Percentiles rank a stretch among this genome's conserved stretches.
phyloP scores from a whole-genome alignment of 208 protist species.

The Leishmania turanica region DNA sequence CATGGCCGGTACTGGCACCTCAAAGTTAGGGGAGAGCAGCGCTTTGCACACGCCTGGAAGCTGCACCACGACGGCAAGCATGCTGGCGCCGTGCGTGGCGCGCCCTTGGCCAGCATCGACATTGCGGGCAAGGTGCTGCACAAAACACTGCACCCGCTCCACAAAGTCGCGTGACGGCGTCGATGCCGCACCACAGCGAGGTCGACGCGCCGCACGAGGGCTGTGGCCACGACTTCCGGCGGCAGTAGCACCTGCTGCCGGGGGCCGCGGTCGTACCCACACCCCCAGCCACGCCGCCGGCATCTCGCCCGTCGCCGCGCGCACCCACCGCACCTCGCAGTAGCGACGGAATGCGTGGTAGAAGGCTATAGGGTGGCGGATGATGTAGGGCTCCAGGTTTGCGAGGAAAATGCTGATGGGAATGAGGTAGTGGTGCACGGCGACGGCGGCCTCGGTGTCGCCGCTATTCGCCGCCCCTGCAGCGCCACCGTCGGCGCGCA shows the following conservation, averaged over 20 bases:
- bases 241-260: not conserved
- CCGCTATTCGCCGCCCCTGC: not conserved
- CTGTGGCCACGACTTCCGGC: not conserved
- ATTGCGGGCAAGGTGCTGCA: slow-evolving; percentile 25
- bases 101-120: slow-evolving; percentile 9
- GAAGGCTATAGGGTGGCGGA: slow-evolving; percentile 30
- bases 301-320: slow-evolving; percentile 18
- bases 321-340: slow-evolving; percentile 47
- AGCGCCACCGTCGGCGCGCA: not conserved
- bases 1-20: slow-evolving; percentile 12
- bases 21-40: slow-evolving; percentile 12
- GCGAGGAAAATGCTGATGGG: slow-evolving; percentile 37
- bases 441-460: slow-evolving; percentile 10
- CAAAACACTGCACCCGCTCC: slow-evolving; percentile 22
- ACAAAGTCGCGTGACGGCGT: slow-evolving; percentile 15
- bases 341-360: slow-evolving; percentile 29
- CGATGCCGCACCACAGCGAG: not conserved
- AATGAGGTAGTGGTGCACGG: slow-evolving; percentile 29
- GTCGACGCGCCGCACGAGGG: not conserved
- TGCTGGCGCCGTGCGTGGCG: slow-evolving; percentile 16
- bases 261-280: slow-evolving; percentile 34
- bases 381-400: slow-evolving; percentile 30
- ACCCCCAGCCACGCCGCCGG: slow-evolving; percentile 42
- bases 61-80: slow-evolving; percentile 31
- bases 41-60: slow-evolving; percentile 30